Conservation (phyloP, 331 rosid genomes). For the Malus hybrid region DNA sequence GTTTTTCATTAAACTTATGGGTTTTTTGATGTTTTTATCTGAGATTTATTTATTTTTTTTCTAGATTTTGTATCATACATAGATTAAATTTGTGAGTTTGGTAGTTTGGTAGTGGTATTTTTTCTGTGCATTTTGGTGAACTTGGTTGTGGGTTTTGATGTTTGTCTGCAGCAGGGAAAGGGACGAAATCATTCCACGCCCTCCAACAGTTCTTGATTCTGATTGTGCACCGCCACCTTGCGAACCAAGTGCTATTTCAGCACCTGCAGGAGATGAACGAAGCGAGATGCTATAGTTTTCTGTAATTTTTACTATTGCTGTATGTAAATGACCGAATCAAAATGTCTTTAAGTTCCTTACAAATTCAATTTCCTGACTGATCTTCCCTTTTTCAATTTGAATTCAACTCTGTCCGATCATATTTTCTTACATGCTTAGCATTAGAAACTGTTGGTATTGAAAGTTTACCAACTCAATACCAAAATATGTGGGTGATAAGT, state of each 20-base stretch:
- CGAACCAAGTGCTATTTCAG: constrained; percentile 16
- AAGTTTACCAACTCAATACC: no score
- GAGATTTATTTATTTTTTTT: no score
- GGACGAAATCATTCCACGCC: constrained; percentile 48
- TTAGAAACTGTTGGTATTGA: no score
- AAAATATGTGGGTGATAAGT: no score
- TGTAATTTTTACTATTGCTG: not conserved
- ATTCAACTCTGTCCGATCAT: constrained; percentile 72
- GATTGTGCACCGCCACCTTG: constrained; percentile 15
- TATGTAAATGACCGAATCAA: not conserved
- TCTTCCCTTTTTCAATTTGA: constrained; percentile 1
- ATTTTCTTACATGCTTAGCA: constrained; percentile 72
- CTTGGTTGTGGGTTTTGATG: no score
- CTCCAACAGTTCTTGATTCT: constrained; percentile 55
- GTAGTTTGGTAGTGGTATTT: no score
- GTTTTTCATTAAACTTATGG: no score
- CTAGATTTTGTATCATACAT: no score
- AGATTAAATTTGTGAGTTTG: no score
- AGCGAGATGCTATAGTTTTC: constrained; percentile 32
- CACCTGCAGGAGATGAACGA: constrained; percentile 35
- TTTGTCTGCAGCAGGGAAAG: constrained; percentile 34
- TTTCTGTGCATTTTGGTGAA: no score
- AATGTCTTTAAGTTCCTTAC: no score
- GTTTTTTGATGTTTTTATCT: no score
- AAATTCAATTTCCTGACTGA: not conserved